These are phyloP conservation scores for Penicillium macrosclerotiorum DNA, from an alignment of 495 filamentous ascomycete species.

Conservation along the genomic window DNA sequence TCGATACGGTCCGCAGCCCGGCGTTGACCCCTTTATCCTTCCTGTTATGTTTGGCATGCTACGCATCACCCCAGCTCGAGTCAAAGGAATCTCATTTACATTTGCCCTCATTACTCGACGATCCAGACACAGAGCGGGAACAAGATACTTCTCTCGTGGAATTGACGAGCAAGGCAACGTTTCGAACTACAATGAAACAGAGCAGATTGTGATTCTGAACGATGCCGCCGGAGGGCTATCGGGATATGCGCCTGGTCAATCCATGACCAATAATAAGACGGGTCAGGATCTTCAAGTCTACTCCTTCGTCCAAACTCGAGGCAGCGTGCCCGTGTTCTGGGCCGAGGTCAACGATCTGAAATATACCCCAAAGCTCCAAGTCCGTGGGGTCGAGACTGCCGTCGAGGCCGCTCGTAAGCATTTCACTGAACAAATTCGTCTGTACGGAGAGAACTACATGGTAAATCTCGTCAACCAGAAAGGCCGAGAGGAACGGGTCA, in stretches of 20 bases:
- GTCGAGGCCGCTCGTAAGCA: conserved; percentile 75
- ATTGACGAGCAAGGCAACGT: conserved; percentile 92
- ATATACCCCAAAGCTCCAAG: conserved; percentile 84
- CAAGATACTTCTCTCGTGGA: conserved; percentile 90
- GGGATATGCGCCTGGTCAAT: conserved; percentile 74
- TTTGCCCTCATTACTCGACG: conserved; percentile 84
- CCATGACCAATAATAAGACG: conserved; percentile 69
- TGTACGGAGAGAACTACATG: conserved; percentile 95
- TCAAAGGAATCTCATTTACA: conserved; percentile 80
- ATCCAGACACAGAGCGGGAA: conserved; percentile 82
- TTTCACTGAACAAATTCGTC: conserved; percentile 84
- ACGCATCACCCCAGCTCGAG: conserved; percentile 73
- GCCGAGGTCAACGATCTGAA: conserved; percentile 87
- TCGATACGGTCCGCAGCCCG: conserved; percentile 66
- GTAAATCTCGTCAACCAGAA: conserved; percentile 96
- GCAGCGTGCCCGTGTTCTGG: conserved; percentile 93
- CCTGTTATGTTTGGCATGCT: conserved; percentile 95
- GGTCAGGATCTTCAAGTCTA: conserved; percentile 81
- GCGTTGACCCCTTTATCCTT: conserved; percentile 87
- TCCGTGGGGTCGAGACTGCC: conserved; percentile 81
- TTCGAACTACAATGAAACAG: conserved; percentile 97
- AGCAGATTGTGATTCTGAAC: conserved; percentile 85
- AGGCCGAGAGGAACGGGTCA: conserved; percentile 81
- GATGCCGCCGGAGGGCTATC: conserved; percentile 70
- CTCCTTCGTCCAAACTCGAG: conserved; percentile 92